phyloP scores from a whole-genome alignment of 345 rosid species.

The Lumnitzera littorea region DNA sequence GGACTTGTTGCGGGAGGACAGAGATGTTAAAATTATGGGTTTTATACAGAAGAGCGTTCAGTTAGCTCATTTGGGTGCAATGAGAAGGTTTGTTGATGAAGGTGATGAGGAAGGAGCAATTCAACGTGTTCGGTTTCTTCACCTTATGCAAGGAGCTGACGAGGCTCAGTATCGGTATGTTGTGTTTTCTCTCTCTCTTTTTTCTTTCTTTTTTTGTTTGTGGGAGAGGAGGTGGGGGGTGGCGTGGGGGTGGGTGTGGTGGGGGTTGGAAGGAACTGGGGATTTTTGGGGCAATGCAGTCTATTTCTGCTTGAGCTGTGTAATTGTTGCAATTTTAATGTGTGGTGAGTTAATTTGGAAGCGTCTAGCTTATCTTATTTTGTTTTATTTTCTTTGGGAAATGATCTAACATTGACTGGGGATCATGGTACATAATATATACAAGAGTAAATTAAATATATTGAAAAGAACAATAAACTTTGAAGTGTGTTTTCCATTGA shows the following conservation, averaged over 20 bases:
- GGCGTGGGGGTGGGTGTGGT: too few relatives aligned
- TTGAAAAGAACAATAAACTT: too few relatives aligned
- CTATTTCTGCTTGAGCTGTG: background rate
- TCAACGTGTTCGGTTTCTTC: constrained; percentile 59
- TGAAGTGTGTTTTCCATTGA: too few relatives aligned
- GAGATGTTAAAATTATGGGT: constrained; percentile 38
- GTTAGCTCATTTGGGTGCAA: constrained; percentile 67
- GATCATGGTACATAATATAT: background rate
- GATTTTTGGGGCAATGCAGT: too few relatives aligned
- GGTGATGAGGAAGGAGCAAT: constrained; percentile 52
- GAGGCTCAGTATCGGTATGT: constrained; percentile 64
- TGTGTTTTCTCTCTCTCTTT: background rate
- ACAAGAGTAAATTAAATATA: too few relatives aligned
- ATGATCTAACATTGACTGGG: background rate
- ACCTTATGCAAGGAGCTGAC: constrained; percentile 58
- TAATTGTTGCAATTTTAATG: background rate
- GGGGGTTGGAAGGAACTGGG: background rate
- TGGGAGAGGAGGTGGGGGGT: too few relatives aligned
- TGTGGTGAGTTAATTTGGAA: too few relatives aligned
- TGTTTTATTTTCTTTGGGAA: background rate
- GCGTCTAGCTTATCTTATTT: too few relatives aligned
- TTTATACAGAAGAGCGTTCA: constrained; percentile 57
- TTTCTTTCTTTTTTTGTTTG: too few relatives aligned
- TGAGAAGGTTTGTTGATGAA: constrained; percentile 30
- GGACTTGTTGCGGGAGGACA: constrained; percentile 23